Conservation (phyloP, 192 early-diverging fungal genomes). For the Jimgerdemannia flammicorona region DNA sequence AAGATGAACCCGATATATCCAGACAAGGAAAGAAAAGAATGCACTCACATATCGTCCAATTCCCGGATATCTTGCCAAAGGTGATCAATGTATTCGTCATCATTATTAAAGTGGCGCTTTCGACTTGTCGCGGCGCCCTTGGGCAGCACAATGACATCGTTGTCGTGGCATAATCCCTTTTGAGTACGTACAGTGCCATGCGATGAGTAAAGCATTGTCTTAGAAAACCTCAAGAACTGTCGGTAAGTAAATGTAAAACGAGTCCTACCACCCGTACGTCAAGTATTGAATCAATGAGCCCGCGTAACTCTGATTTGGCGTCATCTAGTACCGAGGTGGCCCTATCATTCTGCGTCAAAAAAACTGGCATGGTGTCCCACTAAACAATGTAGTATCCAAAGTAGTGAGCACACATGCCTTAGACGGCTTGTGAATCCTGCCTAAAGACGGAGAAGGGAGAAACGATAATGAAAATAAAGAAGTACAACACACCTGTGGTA, state of each 20-base stretch:
- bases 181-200: constrained; percentile 4
- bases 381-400: constrained; percentile 30
- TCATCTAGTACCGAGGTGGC: constrained; percentile 21
- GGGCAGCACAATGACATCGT: constrained; percentile 29
- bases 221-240: no score
- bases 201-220: no score
- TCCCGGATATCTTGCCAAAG: constrained; percentile 57
- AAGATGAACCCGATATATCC: no score
- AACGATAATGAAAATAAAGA: no score
- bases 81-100: constrained; percentile 40
- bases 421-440: neutral
- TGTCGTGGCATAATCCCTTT: constrained; percentile 37
- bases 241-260: no score
- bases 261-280: constrained; percentile 24
- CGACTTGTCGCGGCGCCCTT: constrained; percentile 25
- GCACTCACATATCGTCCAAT: constrained; percentile 47
- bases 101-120: constrained; percentile 43
- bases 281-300: constrained; percentile 37
- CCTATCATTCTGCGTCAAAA: constrained; percentile 15
- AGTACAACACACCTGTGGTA: constrained; percentile 53
- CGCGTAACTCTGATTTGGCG: constrained; percentile 22
- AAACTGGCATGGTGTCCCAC: constrained; percentile 15
- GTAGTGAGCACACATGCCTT: constrained; percentile 17
- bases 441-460: no score
- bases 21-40: neutral